Base-by-base conservation (phyloP, 2,329 filamentous ascomycete genomes). In the Colletotrichum lentis region DNA sequence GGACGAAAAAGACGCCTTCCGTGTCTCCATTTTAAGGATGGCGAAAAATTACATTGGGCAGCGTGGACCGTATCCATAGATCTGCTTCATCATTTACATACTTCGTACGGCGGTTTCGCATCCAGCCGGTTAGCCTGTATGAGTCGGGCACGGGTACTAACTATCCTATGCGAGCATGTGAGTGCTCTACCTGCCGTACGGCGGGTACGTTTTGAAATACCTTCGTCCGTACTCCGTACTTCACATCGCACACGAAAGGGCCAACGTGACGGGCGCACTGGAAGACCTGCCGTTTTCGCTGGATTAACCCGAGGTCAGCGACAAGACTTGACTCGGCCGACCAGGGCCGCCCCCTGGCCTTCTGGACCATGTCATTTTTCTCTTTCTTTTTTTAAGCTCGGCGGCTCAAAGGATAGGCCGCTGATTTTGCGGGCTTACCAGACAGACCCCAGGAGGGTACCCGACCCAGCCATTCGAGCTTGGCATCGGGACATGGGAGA, bases 311-410 rank as follows among this genome's bases (percentile, higher is more conserved):
- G 55, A 66, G 50, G 55, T 31, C 31, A 50, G 39, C 46, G 55
- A 60, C 24, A 49, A 47, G 27, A 31, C 66, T 64, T 69, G 66
- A 65, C 66, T 69, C 66, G 66, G 62, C 66, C 43, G 46, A 55
- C 60, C 37, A 24, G 37, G 14, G 61, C 54, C 54, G 53, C 66
- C 65, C 62, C 66, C 59, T 56, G 53, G 7, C 52, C 20, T 24
- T 41, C 43, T 22, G 43, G 49, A 57, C 62, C 66, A 62, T 52
- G 49, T 69, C 50, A 52, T 61, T 31, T 43, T 59, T 59, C 55
- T 52, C 50, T 46, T 47, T 57, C 62, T 52, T 65, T 65, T 64
- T 66, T 56, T 52, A 65, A 69, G 62, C 62, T 69, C 62, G 66
- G 62, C 66, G 62, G 66, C 62, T 68, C 55, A 56, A 66, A 50